Evolutionary conservation across 257 asterid species (phyloP).

Genomic region (Solanum infundibuliforme): DNA sequence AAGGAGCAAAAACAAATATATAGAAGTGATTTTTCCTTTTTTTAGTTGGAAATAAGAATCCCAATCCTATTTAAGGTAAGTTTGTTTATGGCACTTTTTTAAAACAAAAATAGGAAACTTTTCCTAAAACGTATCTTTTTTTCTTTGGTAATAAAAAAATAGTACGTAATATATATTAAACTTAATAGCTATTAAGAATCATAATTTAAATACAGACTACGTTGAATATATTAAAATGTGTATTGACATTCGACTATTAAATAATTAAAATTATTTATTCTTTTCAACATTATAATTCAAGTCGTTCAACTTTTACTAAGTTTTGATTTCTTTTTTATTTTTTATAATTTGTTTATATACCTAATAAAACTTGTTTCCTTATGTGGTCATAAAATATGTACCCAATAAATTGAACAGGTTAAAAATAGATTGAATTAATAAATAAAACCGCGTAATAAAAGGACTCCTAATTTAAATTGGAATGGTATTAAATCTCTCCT

Average conservation of each 20-base stretch:
- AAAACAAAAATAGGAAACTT: neutral
- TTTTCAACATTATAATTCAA: neutral
- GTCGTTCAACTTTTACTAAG: no score
- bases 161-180: neutral
- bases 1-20: neutral
- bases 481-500: neutral
- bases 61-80: neutral
- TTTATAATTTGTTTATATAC: no score
- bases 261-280: no score
- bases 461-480: neutral
- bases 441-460: no score
- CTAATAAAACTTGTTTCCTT: neutral
- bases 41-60: neutral
- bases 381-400: neutral
- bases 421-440: no score
- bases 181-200: neutral
- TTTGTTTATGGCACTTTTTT: neutral
- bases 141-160: neutral
- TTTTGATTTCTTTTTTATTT: no score
- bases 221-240: no score
- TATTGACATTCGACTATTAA: no score
- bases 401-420: neutral
- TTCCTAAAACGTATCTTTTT: neutral
- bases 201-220: no score
- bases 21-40: no score